A percentile compares a stretch with the other conserved stretches of the same genome.
Evolutionary conservation across 106 monocot genomes (phyloP).

Genomic region (Platanthera zijinensis): DNA sequence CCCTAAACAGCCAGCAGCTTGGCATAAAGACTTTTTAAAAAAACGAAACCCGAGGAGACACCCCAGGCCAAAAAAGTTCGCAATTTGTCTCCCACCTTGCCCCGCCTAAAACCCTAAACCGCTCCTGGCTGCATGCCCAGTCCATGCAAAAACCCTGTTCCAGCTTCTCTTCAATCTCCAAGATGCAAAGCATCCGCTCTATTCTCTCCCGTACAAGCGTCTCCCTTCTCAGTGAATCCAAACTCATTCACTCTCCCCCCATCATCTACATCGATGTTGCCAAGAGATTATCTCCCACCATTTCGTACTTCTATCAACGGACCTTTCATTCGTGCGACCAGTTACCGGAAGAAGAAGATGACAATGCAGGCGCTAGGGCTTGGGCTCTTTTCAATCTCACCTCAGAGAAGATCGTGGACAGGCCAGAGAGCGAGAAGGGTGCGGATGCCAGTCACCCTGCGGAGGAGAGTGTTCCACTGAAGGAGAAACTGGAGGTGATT

Average conservation of each 20-base stretch:
- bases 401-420: background rate
- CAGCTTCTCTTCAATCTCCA: constrained; percentile 3
- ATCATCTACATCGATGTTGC: background rate
- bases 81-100: background rate
- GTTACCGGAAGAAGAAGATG: background rate
- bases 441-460: background rate
- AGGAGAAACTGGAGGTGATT: constrained; percentile 5
- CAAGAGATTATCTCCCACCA: background rate
- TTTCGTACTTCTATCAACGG: background rate
- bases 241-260: background rate
- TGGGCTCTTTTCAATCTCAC: background rate
- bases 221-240: background rate
- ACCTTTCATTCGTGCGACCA: constrained; percentile 3
- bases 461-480: background rate
- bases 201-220: constrained; percentile 1
- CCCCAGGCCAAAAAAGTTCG: no score
- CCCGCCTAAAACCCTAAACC: constrained; percentile 9
- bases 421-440: background rate
- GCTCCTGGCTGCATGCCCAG: background rate
- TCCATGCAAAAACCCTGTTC: constrained; percentile 10
- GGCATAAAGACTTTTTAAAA: no score
- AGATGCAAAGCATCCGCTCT: constrained; percentile 15
- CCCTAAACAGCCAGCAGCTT: no score
- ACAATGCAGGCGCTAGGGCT: background rate
- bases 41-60: no score